Evolutionary conservation across 768 basidiomycete species (phyloP).

Genomic region (Erythrobasidium yunnanense): DNA sequence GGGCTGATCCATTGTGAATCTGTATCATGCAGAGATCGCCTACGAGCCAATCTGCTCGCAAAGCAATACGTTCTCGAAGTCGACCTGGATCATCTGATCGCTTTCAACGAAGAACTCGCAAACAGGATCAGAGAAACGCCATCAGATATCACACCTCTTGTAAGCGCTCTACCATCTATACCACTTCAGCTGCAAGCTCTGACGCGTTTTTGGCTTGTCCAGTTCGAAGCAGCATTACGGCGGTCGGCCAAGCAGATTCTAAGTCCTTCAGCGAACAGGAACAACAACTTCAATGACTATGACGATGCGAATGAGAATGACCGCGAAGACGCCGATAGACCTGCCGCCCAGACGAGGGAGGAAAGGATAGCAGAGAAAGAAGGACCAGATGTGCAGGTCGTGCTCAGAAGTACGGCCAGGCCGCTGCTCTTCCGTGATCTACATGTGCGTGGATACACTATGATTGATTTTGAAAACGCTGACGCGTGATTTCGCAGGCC

Average conservation of each 20-base stretch:
- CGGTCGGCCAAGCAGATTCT: constrained; percentile 41
- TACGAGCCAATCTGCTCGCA: constrained; percentile 75
- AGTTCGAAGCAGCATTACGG: constrained; percentile 89
- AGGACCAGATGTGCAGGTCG: constrained; percentile 71
- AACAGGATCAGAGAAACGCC: constrained; percentile 81
- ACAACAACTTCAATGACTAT: constrained; percentile 15
- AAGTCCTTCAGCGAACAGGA: constrained; percentile 19
- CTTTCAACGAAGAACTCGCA: constrained; percentile 89
- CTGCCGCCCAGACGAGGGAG: constrained; percentile 40
- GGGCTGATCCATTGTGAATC: not conserved
- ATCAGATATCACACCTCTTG: constrained; percentile 75
- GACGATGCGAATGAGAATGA: constrained; percentile 13
- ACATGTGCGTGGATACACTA: constrained; percentile 47
- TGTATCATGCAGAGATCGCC: constrained; percentile 63
- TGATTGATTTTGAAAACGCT: constrained; percentile 1
- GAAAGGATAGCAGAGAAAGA: constrained; percentile 35
- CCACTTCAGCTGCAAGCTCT: not conserved
- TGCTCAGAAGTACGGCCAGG: constrained; percentile 78
- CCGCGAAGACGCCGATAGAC: not conserved
- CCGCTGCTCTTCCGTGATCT: constrained; percentile 88
- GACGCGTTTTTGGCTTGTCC: not conserved
- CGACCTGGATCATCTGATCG: constrained; percentile 54
- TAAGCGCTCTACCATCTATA: constrained; percentile 42
- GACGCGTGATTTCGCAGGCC: constrained; percentile 43
- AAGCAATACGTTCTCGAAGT: constrained; percentile 81